Conservation (phyloP, 2,329 filamentous ascomycete species). For the Talaromyces sp. region DNA sequence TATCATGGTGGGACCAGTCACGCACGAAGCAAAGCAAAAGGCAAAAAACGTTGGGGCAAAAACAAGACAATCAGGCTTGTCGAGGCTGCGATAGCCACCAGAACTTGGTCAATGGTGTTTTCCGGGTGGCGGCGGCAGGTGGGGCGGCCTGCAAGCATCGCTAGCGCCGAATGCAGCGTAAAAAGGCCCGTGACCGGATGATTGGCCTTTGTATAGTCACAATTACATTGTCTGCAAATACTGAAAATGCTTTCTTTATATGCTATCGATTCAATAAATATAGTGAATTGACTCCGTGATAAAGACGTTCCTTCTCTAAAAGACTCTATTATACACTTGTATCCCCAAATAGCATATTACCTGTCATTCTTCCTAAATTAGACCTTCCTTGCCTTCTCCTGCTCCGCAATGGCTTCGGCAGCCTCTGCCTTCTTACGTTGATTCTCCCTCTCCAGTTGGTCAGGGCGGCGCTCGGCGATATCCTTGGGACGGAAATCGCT, state of each 20-base stretch:
- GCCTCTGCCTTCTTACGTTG: constrained; percentile 60
- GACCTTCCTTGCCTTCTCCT: constrained; percentile 26
- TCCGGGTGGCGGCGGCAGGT: background rate
- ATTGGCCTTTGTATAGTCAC: background rate
- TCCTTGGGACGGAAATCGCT: constrained; percentile 91
- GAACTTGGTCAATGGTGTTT: background rate
- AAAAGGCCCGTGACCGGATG: background rate
- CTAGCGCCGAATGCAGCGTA: background rate
- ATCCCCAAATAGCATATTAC: background rate
- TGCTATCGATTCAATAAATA: background rate
- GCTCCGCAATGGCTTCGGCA: constrained; percentile 38
- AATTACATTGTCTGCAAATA: background rate
- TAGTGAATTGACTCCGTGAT: background rate
- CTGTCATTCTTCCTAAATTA: constrained; percentile 12
- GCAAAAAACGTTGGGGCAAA: background rate
- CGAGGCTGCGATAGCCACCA: background rate
- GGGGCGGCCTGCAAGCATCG: background rate
- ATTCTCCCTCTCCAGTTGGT: constrained; percentile 76
- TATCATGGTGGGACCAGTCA: background rate
- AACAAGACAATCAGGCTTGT: background rate
- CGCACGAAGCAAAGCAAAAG: background rate
- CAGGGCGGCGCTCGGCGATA: constrained; percentile 78
- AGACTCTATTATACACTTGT: background rate
- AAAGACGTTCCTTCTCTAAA: background rate
- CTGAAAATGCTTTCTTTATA: background rate